phyloP scores from a whole-genome alignment of 1,284 basidiomycete genomes.

The Kwoniella shivajii region DNA sequence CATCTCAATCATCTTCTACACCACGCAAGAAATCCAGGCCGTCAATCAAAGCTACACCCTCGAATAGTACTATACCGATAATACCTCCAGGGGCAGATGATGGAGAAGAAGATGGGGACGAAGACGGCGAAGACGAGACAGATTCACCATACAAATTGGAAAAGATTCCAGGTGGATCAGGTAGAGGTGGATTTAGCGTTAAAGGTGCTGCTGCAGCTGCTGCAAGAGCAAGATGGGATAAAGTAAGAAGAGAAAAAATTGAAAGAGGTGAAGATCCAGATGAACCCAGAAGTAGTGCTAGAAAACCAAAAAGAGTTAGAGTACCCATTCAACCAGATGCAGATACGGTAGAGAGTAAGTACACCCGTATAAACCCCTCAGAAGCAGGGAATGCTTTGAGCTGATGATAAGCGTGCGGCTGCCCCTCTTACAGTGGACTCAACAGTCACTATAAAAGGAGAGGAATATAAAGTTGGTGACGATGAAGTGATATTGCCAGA shows the following conservation, averaged over 20 bases:
- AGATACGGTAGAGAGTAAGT: constrained; percentile 17
- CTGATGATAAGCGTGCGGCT: too few species aligned
- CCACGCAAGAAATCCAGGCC: constrained; percentile 12
- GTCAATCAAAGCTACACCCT: constrained; percentile 4
- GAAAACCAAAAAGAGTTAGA: constrained; percentile 18
- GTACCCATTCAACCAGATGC: constrained; percentile 30
- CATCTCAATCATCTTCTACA: constrained; percentile 8
- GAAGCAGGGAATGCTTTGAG: neutral
- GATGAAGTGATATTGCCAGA: constrained; percentile 85
- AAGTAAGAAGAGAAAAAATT: constrained; percentile 42
- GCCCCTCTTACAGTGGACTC: constrained; percentile 30
- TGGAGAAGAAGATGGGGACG: neutral
- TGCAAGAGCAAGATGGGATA: constrained; percentile 50
- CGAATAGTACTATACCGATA: neutral
- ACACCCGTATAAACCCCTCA: neutral
- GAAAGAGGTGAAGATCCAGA: constrained; percentile 47
- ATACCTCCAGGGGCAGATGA: neutral
- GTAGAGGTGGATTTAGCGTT: constrained; percentile 50
- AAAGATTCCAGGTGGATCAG: constrained; percentile 36
- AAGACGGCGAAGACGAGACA: constrained; percentile 19
- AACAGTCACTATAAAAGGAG: constrained; percentile 62
- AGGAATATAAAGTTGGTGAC: constrained; percentile 74
- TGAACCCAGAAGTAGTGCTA: constrained; percentile 17
- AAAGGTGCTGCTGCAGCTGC: constrained; percentile 52
- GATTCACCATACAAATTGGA: constrained; percentile 34